Conservation (phyloP, 257 asterid species). For the Capsicum chinense region DNA sequence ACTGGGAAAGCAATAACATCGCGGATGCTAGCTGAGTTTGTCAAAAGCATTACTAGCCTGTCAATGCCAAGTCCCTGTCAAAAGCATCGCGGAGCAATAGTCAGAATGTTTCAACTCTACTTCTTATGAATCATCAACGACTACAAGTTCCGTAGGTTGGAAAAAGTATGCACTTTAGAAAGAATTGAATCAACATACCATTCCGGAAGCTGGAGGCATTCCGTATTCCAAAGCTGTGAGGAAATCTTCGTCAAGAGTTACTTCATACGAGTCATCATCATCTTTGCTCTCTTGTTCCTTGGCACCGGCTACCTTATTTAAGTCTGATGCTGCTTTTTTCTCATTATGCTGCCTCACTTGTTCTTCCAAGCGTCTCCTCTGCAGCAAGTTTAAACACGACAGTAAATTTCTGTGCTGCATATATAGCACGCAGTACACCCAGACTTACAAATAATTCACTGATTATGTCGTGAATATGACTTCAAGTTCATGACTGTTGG, state of each 20-base stretch:
- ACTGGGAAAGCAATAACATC: conserved; percentile 95
- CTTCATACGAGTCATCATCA: conserved; percentile 77
- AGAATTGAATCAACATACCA: conserved; percentile 53
- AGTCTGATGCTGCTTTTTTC: conserved; percentile 53
- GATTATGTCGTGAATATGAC: not conserved
- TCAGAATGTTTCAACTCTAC: conserved; percentile 3
- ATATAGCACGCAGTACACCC: not conserved
- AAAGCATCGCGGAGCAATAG: not conserved
- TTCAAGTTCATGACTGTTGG: not conserved
- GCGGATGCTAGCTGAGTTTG: conserved; percentile 83
- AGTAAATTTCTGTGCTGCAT: not conserved
- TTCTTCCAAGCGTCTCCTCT: conserved; percentile 91
- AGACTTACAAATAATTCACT: not conserved
- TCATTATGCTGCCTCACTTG: conserved; percentile 88
- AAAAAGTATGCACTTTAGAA: not conserved
- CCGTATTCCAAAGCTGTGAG: conserved; percentile 94
- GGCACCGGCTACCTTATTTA: conserved; percentile 34
- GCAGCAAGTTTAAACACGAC: conserved; percentile 38
- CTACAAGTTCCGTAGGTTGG: not conserved
- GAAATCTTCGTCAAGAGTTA: conserved; percentile 88
- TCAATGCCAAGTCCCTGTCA: conserved; percentile 89
- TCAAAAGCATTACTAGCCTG: conserved; percentile 88
- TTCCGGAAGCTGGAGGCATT: conserved; percentile 99
- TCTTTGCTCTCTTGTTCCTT: conserved; percentile 45
- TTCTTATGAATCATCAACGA: not conserved